A percentile compares a stretch with the other conserved stretches of the same genome.
Conservation (phyloP, 2,329 filamentous ascomycete genomes). For the Sporothrix brunneoviolacea region DNA sequence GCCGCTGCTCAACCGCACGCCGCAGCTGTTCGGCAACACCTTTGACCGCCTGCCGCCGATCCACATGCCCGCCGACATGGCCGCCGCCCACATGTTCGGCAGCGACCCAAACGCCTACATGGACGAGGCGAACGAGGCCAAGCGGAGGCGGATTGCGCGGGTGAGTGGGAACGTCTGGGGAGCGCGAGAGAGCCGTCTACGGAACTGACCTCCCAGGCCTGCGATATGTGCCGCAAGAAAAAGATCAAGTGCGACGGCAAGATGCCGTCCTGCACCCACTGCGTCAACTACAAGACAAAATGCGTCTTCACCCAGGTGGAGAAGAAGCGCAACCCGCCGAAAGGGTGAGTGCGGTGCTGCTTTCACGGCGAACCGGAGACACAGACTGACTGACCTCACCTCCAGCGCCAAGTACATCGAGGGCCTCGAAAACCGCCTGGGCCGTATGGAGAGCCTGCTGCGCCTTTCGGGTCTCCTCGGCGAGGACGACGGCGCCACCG, state of each 20-base stretch:
- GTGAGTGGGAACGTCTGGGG: constrained; percentile 42
- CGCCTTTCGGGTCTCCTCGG: constrained; percentile 78
- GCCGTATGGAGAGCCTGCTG: constrained; percentile 90
- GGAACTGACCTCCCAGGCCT: constrained; percentile 56
- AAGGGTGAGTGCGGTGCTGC: constrained; percentile 77
- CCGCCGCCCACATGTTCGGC: constrained; percentile 50
- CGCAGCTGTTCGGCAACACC: constrained; percentile 62
- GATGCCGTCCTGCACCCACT: constrained; percentile 89
- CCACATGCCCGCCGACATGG: constrained; percentile 49
- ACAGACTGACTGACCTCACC: neutral
- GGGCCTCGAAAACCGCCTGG: constrained; percentile 85
- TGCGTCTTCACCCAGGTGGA: constrained; percentile 97
- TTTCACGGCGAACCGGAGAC: too few species aligned
- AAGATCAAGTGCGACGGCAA: constrained; percentile 99
- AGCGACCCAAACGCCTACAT: constrained; percentile 47
- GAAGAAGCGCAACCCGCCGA: constrained; percentile 95
- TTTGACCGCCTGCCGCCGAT: constrained; percentile 55
- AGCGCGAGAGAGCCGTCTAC: neutral
- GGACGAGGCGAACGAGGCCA: constrained; percentile 71
- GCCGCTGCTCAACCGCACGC: constrained; percentile 58
- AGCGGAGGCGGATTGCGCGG: constrained; percentile 80
- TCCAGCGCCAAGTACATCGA: constrained; percentile 92
- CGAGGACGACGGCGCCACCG: constrained; percentile 81
- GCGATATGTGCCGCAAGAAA: constrained; percentile 94
- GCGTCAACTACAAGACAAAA: constrained; percentile 95